phyloP scores from a whole-genome alignment of 164 flowering plant species.

The Paratinospora sagittata region DNA sequence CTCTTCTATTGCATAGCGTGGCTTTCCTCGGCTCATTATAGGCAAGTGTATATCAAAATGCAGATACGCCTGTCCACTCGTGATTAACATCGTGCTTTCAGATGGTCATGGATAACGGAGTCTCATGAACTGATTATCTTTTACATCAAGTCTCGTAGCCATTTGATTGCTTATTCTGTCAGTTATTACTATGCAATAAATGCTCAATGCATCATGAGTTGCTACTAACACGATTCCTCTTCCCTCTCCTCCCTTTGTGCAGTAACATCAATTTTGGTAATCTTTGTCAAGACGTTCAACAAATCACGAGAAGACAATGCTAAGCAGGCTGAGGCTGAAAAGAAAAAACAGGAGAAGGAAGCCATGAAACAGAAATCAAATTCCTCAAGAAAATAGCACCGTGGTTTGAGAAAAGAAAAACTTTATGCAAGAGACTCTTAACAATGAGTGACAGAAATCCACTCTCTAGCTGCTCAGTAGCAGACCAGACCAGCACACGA shows the following conservation, averaged over 20 bases:
- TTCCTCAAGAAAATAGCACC: conserved; percentile 34
- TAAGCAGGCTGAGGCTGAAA: conserved; percentile 81
- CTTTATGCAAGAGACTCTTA: neutral
- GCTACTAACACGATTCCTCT: too few species aligned
- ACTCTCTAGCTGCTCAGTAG: neutral
- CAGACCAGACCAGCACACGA: neutral
- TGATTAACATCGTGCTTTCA: too few species aligned
- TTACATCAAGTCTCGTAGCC: neutral
- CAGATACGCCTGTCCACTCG: too few species aligned
- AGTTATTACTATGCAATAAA: neutral
- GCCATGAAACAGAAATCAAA: conserved; percentile 61
- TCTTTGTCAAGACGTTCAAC: conserved; percentile 76
- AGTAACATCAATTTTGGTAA: conserved; percentile 83
- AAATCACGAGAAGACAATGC: conserved; percentile 88
- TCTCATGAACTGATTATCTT: neutral
- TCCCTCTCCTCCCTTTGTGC: conserved; percentile 22
- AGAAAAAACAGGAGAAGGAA: conserved; percentile 83
- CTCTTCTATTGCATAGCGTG: too few species aligned
- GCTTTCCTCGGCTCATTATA: too few species aligned
- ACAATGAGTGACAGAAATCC: neutral
- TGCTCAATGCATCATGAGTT: neutral
- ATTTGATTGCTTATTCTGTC: neutral
- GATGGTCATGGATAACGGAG: neutral
- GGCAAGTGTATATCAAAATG: too few species aligned
- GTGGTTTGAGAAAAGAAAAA: conserved; percentile 8